phyloP scores from a whole-genome alignment of 306 rosid genomes.

The Abrus pulchellus region DNA sequence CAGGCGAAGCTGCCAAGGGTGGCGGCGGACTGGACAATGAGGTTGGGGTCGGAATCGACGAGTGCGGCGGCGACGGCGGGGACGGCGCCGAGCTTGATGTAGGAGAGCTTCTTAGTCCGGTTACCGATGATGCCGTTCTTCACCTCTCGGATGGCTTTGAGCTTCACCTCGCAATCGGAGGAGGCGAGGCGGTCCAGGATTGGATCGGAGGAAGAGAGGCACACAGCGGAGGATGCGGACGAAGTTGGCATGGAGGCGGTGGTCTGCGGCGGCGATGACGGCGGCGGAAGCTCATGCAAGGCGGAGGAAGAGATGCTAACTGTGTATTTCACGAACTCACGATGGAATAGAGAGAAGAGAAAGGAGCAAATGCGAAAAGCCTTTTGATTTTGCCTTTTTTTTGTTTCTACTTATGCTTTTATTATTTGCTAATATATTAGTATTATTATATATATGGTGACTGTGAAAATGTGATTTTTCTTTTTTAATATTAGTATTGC shows the following conservation, averaged over 20 bases:
- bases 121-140: slow-evolving; percentile 95
- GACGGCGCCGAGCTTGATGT: slow-evolving; percentile 84
- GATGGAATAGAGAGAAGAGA: slow-evolving; percentile 22
- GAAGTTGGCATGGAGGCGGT: slow-evolving; percentile 67
- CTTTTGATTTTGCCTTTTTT: neutral
- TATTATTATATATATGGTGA: neutral
- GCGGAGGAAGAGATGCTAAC: slow-evolving; percentile 35
- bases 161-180: slow-evolving; percentile 67
- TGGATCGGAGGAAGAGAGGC: slow-evolving; percentile 60
- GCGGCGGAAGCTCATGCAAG: slow-evolving; percentile 62
- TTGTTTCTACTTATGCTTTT: neutral
- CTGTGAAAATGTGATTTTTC: too few relatives aligned
- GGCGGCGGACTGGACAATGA: slow-evolving; percentile 90
- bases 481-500: neutral
- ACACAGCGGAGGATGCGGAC: slow-evolving; percentile 53
- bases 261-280: slow-evolving; percentile 36
- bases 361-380: neutral
- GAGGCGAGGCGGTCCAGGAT: slow-evolving; percentile 75
- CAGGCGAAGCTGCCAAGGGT: slow-evolving; percentile 92
- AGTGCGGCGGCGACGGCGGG: slow-evolving; percentile 75
- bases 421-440: neutral
- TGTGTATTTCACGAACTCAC: slow-evolving; percentile 37
- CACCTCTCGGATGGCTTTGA: slow-evolving; percentile 86
- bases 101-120: slow-evolving; percentile 91
- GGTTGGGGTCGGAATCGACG: slow-evolving; percentile 57